Percentiles rank a stretch among this genome's conserved stretches.
Evolutionary conservation across 1,284 basidiomycete species (phyloP).

Genomic region (Veloboletus limbatus): DNA sequence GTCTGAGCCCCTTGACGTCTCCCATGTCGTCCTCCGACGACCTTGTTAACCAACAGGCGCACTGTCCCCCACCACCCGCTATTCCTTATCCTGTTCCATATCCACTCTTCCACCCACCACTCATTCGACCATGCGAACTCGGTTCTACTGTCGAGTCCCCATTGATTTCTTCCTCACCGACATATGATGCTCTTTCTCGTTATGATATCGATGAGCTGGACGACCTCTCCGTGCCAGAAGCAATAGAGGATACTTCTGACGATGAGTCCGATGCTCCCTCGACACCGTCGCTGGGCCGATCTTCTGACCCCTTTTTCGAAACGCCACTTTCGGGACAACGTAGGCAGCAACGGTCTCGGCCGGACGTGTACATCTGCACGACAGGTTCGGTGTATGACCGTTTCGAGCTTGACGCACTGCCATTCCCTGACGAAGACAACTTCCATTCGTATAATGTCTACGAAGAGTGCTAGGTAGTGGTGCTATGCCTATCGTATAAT

Average conservation of each 20-base stretch:
- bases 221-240: slow-evolving; percentile 67
- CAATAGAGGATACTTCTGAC: slow-evolving; percentile 78
- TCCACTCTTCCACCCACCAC: slow-evolving; percentile 57
- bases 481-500: slow-evolving; percentile 35
- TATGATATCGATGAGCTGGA: slow-evolving; percentile 60
- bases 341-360: slow-evolving; percentile 43
- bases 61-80: slow-evolving; percentile 47
- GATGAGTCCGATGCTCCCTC: slow-evolving; percentile 72
- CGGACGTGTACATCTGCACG: slow-evolving; percentile 60
- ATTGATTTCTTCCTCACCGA: slow-evolving; percentile 38
- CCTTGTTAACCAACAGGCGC: slow-evolving; percentile 50
- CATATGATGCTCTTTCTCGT: slow-evolving; percentile 60
- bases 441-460: slow-evolving; percentile 48
- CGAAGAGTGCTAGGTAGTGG: slow-evolving; percentile 68
- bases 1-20: slow-evolving; percentile 56
- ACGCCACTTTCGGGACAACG: slow-evolving; percentile 50
- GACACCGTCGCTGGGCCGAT: slow-evolving; percentile 58
- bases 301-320: slow-evolving; percentile 44
- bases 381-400: slow-evolving; percentile 58
- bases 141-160: slow-evolving; percentile 40
- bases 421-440: slow-evolving; percentile 53
- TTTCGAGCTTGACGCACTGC: slow-evolving; percentile 65
- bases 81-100: slow-evolving; percentile 63
- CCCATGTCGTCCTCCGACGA: slow-evolving; percentile 74
- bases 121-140: slow-evolving; percentile 47